A percentile compares a stretch with the other conserved stretches of the same genome.
phyloP scores from a whole-genome alignment of 257 asterid genomes.

The Lycium ferocissimum region DNA sequence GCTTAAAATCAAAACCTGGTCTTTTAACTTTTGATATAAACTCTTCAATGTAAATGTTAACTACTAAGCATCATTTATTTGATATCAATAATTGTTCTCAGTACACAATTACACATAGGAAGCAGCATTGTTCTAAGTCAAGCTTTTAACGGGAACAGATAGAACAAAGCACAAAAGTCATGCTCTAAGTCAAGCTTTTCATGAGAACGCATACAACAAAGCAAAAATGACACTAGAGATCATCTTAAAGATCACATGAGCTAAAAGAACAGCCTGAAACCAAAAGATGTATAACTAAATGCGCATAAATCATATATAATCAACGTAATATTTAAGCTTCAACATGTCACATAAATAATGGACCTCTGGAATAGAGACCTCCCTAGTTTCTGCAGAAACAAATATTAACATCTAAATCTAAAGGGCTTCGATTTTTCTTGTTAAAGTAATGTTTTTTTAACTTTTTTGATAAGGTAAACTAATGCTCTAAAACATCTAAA shows the following conservation, averaged over 20 bases:
- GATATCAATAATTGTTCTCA: slow-evolving; percentile 3
- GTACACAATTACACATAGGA: background rate
- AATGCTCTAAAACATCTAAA: background rate
- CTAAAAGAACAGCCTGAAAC: background rate
- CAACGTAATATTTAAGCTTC: slow-evolving; percentile 11
- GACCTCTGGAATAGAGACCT: background rate
- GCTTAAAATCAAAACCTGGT: background rate
- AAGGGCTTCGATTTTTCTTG: background rate
- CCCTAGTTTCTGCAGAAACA: slow-evolving; percentile 1
- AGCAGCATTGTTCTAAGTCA: background rate
- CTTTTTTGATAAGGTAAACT: background rate
- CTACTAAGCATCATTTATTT: background rate
- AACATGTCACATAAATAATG: background rate
- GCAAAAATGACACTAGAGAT: background rate
- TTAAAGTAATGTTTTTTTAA: background rate
- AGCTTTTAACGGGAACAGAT: background rate
- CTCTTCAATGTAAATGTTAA: background rate
- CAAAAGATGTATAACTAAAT: background rate
- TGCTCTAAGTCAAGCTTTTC: background rate
- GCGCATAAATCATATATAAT: background rate
- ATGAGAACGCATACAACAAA: slow-evolving; percentile 1
- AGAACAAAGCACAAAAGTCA: slow-evolving; percentile 1
- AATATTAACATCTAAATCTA: background rate
- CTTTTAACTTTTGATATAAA: background rate
- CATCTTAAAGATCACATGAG: background rate